phyloP scores from a whole-genome alignment of 768 basidiomycete species.

The Boletus sp. region DNA sequence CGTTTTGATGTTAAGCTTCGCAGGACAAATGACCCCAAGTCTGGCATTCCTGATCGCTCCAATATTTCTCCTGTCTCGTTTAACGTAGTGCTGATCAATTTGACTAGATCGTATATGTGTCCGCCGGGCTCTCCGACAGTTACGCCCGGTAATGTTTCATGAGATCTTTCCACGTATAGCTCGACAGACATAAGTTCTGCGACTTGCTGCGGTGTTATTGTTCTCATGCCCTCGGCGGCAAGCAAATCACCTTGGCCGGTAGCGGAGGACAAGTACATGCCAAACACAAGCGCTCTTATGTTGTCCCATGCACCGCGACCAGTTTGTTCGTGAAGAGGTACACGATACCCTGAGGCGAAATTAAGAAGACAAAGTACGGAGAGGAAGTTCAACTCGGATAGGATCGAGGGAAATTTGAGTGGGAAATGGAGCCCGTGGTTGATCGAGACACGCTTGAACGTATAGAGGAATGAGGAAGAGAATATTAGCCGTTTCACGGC shows the following conservation, averaged over 20 bases:
- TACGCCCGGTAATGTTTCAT: slow-evolving; percentile 65
- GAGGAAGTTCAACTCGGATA: slow-evolving; percentile 80
- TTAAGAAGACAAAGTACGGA: slow-evolving; percentile 76
- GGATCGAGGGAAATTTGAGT: slow-evolving; percentile 68
- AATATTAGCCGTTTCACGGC: slow-evolving; percentile 59
- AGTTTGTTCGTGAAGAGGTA: slow-evolving; percentile 65
- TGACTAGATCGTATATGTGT: slow-evolving; percentile 68
- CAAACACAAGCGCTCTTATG: slow-evolving; percentile 70
- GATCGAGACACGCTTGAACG: slow-evolving; percentile 58
- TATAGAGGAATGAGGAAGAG: slow-evolving; percentile 59
- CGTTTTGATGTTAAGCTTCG: slow-evolving; percentile 53
- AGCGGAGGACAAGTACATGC: slow-evolving; percentile 65
- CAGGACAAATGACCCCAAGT: slow-evolving; percentile 73
- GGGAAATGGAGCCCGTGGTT: slow-evolving; percentile 75
- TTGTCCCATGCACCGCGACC: slow-evolving; percentile 83
- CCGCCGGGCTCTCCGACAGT: slow-evolving; percentile 76
- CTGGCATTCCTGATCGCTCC: slow-evolving; percentile 54
- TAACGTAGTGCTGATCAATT: slow-evolving; percentile 56
- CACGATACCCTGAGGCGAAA: slow-evolving; percentile 79
- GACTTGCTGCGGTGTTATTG: slow-evolving; percentile 51
- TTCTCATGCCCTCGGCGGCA: slow-evolving; percentile 62
- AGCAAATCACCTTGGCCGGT: slow-evolving; percentile 54
- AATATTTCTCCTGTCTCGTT: slow-evolving; percentile 73
- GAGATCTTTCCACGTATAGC: slow-evolving; percentile 66
- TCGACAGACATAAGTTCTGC: slow-evolving; percentile 71